Evolutionary conservation across 495 filamentous ascomycete species (phyloP).

Genomic region (Glonium stellatum): DNA sequence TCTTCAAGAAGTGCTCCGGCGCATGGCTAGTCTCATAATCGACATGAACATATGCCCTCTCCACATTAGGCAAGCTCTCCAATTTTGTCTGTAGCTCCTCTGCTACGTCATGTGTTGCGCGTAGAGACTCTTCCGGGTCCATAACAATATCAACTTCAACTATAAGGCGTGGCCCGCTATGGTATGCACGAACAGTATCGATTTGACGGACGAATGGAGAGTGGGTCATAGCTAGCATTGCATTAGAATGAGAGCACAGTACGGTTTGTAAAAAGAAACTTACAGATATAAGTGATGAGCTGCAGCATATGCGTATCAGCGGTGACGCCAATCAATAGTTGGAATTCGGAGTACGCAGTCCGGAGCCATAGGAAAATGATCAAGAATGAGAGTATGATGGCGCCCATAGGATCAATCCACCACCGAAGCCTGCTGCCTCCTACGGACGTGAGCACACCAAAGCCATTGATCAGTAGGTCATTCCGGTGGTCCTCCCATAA

Average conservation of each 20-base stretch:
- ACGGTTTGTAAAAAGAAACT: constrained; percentile 18
- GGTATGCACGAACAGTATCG: constrained; percentile 91
- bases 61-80: constrained; percentile 84
- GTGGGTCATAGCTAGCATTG: constrained; percentile 67
- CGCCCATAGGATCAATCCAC: constrained; percentile 95
- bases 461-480: constrained; percentile 51
- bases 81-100: constrained; percentile 93
- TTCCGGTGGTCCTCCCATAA: constrained; percentile 58
- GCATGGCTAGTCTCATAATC: constrained; percentile 98
- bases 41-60: constrained; percentile 93
- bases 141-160: constrained; percentile 42
- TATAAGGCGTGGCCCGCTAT: constrained; percentile 81
- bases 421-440: constrained; percentile 79
- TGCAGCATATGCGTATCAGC: constrained; percentile 82
- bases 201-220: constrained; percentile 71
- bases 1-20: constrained; percentile 51
- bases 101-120: constrained; percentile 83
- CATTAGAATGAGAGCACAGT: neutral
- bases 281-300: constrained; percentile 91
- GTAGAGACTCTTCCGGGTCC: constrained; percentile 42
- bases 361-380: constrained; percentile 73
- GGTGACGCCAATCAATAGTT: constrained; percentile 81
- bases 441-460: constrained; percentile 83
- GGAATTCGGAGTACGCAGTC: constrained; percentile 83
- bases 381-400: constrained; percentile 70